Conservation (phyloP, 805 yeast genomes). For the Spathaspora hagerdaliae region DNA sequence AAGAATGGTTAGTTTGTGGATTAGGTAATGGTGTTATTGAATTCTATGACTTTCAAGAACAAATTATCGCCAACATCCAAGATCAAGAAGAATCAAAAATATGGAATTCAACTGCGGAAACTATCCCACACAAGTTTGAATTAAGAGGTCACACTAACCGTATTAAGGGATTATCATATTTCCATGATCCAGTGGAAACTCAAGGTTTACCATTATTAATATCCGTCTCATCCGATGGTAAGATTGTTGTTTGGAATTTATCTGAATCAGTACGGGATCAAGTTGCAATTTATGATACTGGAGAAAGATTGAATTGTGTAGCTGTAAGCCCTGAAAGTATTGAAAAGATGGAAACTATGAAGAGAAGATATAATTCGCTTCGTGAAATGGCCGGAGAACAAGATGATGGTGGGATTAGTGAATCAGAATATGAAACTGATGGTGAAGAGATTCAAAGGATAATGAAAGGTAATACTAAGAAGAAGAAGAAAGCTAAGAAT, state of each 20-base stretch:
- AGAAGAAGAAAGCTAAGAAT: slow-evolving; percentile 34
- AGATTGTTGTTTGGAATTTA: slow-evolving; percentile 83
- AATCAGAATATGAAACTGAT: slow-evolving; percentile 74
- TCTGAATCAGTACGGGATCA: slow-evolving; percentile 57
- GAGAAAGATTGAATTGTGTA: slow-evolving; percentile 88
- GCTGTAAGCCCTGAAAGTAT: slow-evolving; percentile 70
- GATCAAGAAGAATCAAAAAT: slow-evolving; percentile 20
- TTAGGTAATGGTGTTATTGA: slow-evolving; percentile 67
- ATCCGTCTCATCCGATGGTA: slow-evolving; percentile 91
- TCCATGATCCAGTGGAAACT: slow-evolving; percentile 34
- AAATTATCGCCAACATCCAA: slow-evolving; percentile 12
- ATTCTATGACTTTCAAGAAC: slow-evolving; percentile 44
- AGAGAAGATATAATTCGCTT: slow-evolving; percentile 41
- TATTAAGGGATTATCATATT: slow-evolving; percentile 71
- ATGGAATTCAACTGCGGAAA: slow-evolving; percentile 20
- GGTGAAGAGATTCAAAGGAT: slow-evolving; percentile 61
- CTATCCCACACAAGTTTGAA: slow-evolving; percentile 46
- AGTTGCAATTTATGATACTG: slow-evolving; percentile 84
- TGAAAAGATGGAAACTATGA: slow-evolving; percentile 70
- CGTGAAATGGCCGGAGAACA: slow-evolving; percentile 12
- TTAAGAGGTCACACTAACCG: slow-evolving; percentile 82
- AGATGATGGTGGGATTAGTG: slow-evolving; percentile 37
- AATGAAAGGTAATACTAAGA: slow-evolving; percentile 47
- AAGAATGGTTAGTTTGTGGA: slow-evolving; percentile 62
- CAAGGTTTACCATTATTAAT: slow-evolving; percentile 47